Conservation (phyloP, 345 rosid genomes). For the Camelina hispida region DNA sequence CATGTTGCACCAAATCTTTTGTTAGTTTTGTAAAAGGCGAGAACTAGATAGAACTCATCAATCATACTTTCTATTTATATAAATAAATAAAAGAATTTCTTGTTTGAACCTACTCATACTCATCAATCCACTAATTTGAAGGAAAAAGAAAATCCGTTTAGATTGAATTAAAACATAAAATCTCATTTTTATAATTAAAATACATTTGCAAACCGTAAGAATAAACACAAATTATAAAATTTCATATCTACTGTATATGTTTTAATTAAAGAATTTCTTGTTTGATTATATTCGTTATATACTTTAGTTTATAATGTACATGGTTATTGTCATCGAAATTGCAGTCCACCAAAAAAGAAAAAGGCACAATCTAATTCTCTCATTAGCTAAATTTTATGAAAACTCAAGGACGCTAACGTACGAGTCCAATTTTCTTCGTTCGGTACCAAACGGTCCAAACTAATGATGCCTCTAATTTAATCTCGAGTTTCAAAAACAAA, state of each 20-base stretch:
- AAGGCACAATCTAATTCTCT: neutral
- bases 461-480: neutral
- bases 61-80: neutral
- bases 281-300: neutral
- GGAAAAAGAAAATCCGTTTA: too few relatives aligned
- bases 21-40: neutral
- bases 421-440: neutral
- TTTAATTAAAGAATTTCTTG: too few relatives aligned
- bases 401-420: neutral
- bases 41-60: neutral
- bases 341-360: neutral
- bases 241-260: too few relatives aligned
- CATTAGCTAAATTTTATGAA: neutral
- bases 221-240: neutral
- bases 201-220: neutral
- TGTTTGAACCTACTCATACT: too few relatives aligned
- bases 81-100: too few relatives aligned
- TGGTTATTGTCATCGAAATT: neutral
- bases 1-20: neutral
- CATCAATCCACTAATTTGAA: neutral
- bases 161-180: neutral
- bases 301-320: too few relatives aligned
- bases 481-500: neutral
- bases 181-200: neutral
- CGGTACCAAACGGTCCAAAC: slow-evolving; percentile 15